These are phyloP conservation scores for Saururus chinensis DNA, from an alignment of 164 flowering plant species.

Conservation along the genomic window DNA sequence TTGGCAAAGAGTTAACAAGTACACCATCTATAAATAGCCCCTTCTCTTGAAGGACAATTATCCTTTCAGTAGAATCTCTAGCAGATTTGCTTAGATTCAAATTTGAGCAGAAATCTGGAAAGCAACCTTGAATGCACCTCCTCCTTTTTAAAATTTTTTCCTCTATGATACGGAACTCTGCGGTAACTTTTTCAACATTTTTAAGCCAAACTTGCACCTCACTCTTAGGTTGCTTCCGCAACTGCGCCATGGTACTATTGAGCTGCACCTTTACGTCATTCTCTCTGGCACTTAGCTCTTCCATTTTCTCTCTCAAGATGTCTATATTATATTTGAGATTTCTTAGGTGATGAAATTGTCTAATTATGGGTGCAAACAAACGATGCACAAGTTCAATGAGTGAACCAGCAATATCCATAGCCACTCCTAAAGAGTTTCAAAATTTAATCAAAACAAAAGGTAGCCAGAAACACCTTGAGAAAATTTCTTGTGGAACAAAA, in stretches of 20 bases:
- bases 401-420: not conserved
- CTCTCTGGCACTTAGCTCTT: slow-evolving; percentile 4
- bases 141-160: not conserved
- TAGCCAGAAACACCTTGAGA: too few species aligned
- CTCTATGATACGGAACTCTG: not conserved
- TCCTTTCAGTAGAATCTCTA: not conserved
- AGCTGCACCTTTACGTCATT: slow-evolving; percentile 3
- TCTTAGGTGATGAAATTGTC: not conserved
- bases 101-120: slow-evolving; percentile 1
- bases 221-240: slow-evolving; percentile 1
- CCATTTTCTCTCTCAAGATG: not conserved
- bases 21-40: slow-evolving; percentile 6
- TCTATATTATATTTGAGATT: slow-evolving; percentile 1
- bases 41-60: not conserved
- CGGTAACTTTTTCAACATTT: not conserved
- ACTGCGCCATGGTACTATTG: not conserved
- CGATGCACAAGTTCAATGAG: slow-evolving; percentile 2
- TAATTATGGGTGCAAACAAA: not conserved
- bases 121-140: not conserved
- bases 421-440: too few species aligned
- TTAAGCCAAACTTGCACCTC: slow-evolving; percentile 4
- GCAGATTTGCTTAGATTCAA: slow-evolving; percentile 1
- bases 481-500: too few species aligned
- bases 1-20: not conserved
- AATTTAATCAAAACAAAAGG: too few species aligned